phyloP scores from a whole-genome alignment of 2,329 filamentous ascomycete species.

The Elsinoe ampelina region DNA sequence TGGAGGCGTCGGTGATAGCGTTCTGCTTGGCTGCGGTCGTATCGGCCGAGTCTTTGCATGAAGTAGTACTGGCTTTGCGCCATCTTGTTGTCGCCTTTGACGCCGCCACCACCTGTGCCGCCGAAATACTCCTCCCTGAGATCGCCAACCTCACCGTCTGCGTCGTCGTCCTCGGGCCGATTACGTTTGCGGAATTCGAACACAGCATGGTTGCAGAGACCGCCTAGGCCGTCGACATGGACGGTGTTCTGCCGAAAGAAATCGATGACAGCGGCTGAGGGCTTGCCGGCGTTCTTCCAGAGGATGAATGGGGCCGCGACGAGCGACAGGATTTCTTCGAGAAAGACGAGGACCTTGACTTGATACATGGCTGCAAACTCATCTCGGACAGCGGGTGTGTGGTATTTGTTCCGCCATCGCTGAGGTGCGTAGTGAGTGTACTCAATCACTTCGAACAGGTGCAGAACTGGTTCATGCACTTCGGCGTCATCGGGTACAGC shows the following conservation, averaged over 20 bases:
- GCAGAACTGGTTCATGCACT: slow-evolving; percentile 86
- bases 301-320: slow-evolving; percentile 85
- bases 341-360: slow-evolving; percentile 80
- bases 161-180: slow-evolving; percentile 35
- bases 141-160: slow-evolving; percentile 28
- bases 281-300: slow-evolving; percentile 75
- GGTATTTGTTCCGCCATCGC: slow-evolving; percentile 81
- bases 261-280: slow-evolving; percentile 86
- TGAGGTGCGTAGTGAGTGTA: slow-evolving; percentile 87
- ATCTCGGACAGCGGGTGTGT: slow-evolving; percentile 83
- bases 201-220: slow-evolving; percentile 94
- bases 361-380: slow-evolving; percentile 90
- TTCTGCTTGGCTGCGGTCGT: slow-evolving; percentile 15
- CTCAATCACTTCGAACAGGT: slow-evolving; percentile 77
- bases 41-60: slow-evolving; percentile 46
- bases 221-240: slow-evolving; percentile 89
- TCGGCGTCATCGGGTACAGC: slow-evolving; percentile 74
- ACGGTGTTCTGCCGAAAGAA: slow-evolving; percentile 98
- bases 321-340: slow-evolving; percentile 87
- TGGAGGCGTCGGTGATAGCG: slow-evolving; percentile 9
- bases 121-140: slow-evolving; percentile 87
- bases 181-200: slow-evolving; percentile 90
- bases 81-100: slow-evolving; percentile 72
- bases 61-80: slow-evolving; percentile 95
- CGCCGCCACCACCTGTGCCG: slow-evolving; percentile 47